Conservation (phyloP, 1,284 basidiomycete species). For the Puccinia sorghi region DNA sequence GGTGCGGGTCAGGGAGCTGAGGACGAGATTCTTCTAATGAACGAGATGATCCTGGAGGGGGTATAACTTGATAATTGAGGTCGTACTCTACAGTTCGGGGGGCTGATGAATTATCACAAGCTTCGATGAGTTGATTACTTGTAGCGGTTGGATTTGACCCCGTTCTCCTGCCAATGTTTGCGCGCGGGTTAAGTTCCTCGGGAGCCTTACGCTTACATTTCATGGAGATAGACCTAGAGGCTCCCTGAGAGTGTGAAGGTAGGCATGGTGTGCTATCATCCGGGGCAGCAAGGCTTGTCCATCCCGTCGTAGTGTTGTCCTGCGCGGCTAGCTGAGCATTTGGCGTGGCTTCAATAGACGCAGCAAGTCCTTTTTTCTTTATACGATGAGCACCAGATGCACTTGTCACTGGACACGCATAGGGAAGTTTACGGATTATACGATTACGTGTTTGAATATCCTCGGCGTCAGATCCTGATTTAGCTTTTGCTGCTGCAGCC, state of each 20-base stretch:
- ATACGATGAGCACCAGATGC: conserved; percentile 51
- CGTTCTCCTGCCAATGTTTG: conserved; percentile 13
- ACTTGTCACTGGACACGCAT: conserved; percentile 51
- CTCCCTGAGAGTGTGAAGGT: not conserved
- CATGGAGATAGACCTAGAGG: conserved; percentile 5
- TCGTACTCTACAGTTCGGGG: not conserved
- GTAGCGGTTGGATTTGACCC: conserved; percentile 23
- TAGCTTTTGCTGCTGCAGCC: conserved; percentile 58
- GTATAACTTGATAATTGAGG: not conserved
- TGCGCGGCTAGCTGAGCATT: not conserved
- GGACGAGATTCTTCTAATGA: not conserved
- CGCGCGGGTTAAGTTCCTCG: conserved; percentile 34
- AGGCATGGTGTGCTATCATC: not conserved
- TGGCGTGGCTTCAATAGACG: conserved; percentile 3
- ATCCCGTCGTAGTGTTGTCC: not conserved
- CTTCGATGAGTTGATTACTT: not conserved
- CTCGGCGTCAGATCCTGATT: conserved; percentile 46
- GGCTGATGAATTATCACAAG: not conserved
- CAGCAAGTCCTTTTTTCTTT: conserved; percentile 55
- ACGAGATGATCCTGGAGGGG: conserved; percentile 1
- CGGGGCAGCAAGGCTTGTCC: not conserved
- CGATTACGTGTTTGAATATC: conserved; percentile 20
- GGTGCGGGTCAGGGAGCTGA: not conserved
- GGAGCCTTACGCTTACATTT: conserved; percentile 43
- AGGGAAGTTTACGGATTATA: conserved; percentile 43